Percentiles rank a stretch among this genome's conserved stretches.
These are phyloP conservation scores for Ziziphus jujuba DNA, from an alignment of 306 rosid genomes.

Conservation along the genomic window DNA sequence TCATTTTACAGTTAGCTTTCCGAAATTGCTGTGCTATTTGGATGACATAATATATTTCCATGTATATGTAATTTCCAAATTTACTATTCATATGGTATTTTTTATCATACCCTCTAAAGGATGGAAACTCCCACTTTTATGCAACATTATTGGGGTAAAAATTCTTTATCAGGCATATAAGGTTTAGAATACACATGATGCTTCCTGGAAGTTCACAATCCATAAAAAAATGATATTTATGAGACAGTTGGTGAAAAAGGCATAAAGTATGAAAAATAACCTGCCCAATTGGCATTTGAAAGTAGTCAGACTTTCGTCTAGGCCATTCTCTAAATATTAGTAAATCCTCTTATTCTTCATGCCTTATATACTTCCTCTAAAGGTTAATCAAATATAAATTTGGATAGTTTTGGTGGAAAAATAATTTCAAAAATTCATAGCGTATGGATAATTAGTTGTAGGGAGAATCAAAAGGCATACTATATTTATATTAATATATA, in stretches of 20 bases:
- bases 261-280: background rate
- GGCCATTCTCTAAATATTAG: too few relatives aligned
- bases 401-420: slow-evolving; percentile 32
- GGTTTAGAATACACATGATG: background rate
- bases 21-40: too few relatives aligned
- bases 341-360: slow-evolving; percentile 7
- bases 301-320: too few relatives aligned
- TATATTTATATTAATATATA: too few relatives aligned
- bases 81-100: too few relatives aligned
- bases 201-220: background rate
- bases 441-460: slow-evolving; percentile 3
- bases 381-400: slow-evolving; percentile 30
- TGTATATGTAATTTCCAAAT: too few relatives aligned
- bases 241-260: background rate
- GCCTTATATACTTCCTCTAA: slow-evolving; percentile 16
- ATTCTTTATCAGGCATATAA: too few relatives aligned
- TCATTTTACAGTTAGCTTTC: too few relatives aligned
- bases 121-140: too few relatives aligned
- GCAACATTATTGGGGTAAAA: too few relatives aligned
- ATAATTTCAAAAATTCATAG: slow-evolving; percentile 20
- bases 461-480: slow-evolving; percentile 1
- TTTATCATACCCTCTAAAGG: too few relatives aligned
- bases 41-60: too few relatives aligned
- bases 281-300: slow-evolving; percentile 23
- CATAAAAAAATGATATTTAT: background rate